These are phyloP conservation scores for Moesziomyces parantarcticus DNA, from an alignment of 1,284 basidiomycete species.

Conservation along the genomic window DNA sequence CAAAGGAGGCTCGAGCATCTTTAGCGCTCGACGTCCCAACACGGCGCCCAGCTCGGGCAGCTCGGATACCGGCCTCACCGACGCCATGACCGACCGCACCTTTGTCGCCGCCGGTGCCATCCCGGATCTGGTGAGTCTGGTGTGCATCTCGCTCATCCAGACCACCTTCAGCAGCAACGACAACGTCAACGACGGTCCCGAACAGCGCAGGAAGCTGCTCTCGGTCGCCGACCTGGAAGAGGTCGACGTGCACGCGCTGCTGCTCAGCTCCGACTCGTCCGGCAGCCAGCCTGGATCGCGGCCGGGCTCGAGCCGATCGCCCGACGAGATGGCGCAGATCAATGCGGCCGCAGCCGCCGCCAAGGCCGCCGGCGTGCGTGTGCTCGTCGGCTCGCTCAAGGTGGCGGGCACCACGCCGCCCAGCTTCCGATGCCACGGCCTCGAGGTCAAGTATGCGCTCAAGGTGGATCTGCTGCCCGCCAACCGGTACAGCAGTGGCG, in stretches of 20 bases:
- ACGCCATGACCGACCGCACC: conserved; percentile 40
- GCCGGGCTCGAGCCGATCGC: conserved; percentile 37
- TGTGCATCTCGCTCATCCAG: conserved; percentile 59
- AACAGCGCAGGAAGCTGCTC: conserved; percentile 51
- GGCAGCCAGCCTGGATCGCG: conserved; percentile 35
- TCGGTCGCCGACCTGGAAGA: conserved; percentile 62
- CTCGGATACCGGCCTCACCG: conserved; percentile 39
- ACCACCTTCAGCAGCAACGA: conserved; percentile 56
- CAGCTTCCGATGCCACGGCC: conserved; percentile 58
- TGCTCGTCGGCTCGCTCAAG: conserved; percentile 53
- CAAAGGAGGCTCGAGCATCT: conserved; percentile 42
- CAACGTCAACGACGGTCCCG: conserved; percentile 56
- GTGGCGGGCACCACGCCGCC: conserved; percentile 52
- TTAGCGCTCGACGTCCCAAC: conserved; percentile 46
- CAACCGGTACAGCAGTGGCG: conserved; percentile 27
- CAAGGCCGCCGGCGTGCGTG: conserved; percentile 46
- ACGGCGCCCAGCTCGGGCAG: conserved; percentile 53
- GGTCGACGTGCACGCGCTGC: conserved; percentile 50
- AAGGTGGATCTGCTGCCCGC: conserved; percentile 60
- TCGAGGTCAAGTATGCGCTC: conserved; percentile 63
- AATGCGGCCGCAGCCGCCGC: conserved; percentile 36
- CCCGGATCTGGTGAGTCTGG: conserved; percentile 51
- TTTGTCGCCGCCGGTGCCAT: conserved; percentile 26
- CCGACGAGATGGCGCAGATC: conserved; percentile 42
- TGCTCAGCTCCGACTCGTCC: conserved; percentile 39